Evolutionary conservation across 495 filamentous ascomycete species (phyloP).

Genomic region (Xylaria cubensis): DNA sequence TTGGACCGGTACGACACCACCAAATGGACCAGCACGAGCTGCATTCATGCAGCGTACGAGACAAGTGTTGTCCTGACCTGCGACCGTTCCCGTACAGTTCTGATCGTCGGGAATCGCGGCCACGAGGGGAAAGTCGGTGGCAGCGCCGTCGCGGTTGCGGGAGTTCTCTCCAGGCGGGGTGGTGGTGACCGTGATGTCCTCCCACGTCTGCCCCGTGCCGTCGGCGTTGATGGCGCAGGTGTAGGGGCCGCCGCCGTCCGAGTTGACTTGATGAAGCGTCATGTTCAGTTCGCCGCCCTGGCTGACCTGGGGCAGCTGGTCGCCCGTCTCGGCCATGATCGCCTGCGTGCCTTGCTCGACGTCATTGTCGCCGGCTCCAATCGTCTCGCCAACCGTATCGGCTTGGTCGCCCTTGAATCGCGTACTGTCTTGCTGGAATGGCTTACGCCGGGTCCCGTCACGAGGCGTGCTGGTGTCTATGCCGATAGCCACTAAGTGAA

Average conservation of each 20-base stretch:
- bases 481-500: constrained; percentile 45
- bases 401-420: constrained; percentile 54
- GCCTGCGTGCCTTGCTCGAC: constrained; percentile 54
- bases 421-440: constrained; percentile 62
- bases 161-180: constrained; percentile 47
- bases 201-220: constrained; percentile 53
- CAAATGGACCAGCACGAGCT: constrained; percentile 59
- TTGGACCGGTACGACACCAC: constrained; percentile 61
- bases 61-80: constrained; percentile 58
- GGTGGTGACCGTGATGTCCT: constrained; percentile 46
- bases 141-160: constrained; percentile 41
- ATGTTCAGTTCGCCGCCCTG: constrained; percentile 55
- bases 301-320: constrained; percentile 55
- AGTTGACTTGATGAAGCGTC: constrained; percentile 61
- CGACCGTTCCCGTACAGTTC: constrained; percentile 59
- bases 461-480: constrained; percentile 58
- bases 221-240: constrained; percentile 58
- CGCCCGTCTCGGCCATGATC: constrained; percentile 54
- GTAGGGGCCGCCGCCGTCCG: constrained; percentile 56
- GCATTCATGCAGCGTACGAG: constrained; percentile 60
- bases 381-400: constrained; percentile 53
- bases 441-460: constrained; percentile 56
- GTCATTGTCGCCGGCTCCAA: constrained; percentile 52
- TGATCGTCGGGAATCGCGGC: constrained; percentile 55
- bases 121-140: constrained; percentile 52